A percentile compares a stretch with the other conserved stretches of the same genome.
Evolutionary conservation across 169 alveolate species (phyloP).

Genomic region (Babesia ovis): DNA sequence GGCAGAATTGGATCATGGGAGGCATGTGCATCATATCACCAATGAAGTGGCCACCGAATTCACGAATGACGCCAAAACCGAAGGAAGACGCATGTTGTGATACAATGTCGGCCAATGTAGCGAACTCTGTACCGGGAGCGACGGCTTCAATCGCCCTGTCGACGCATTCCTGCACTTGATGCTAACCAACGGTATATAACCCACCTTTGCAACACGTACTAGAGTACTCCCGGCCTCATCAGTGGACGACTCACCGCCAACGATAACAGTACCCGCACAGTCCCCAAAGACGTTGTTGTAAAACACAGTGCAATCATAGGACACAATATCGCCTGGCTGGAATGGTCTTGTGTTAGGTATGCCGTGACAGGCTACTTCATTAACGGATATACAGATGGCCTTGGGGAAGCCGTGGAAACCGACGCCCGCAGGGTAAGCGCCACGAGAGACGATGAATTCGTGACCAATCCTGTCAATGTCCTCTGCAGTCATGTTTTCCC

Average conservation of each 20-base stretch:
- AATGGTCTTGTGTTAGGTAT: conserved; percentile 88
- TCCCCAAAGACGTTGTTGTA: conserved; percentile 88
- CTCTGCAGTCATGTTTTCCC: conserved; percentile 85
- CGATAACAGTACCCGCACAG: conserved; percentile 76
- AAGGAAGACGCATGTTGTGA: conserved; percentile 77
- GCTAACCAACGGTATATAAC: not conserved
- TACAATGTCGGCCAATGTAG: conserved; percentile 85
- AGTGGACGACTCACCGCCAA: conserved; percentile 65
- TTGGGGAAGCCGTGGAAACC: conserved; percentile 91
- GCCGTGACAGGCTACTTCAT: conserved; percentile 93
- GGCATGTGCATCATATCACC: conserved; percentile 90
- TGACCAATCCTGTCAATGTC: conserved; percentile 87
- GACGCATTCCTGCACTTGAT: conserved; percentile 69
- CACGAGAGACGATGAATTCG: conserved; percentile 80
- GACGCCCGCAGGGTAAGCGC: conserved; percentile 93
- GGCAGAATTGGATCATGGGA: conserved; percentile 85
- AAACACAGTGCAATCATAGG: conserved; percentile 89
- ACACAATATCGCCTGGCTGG: conserved; percentile 84
- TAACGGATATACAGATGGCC: conserved; percentile 90
- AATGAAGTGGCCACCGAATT: conserved; percentile 92
- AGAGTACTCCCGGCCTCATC: conserved; percentile 5
- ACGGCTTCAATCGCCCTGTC: conserved; percentile 84
- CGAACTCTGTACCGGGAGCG: conserved; percentile 85
- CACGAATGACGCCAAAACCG: conserved; percentile 83
- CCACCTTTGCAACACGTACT: conserved; percentile 68